These are phyloP conservation scores for Zygosaccharomyces pseudobailii DNA, from an alignment of 1,139 yeast genomes.

Conservation along the genomic window DNA sequence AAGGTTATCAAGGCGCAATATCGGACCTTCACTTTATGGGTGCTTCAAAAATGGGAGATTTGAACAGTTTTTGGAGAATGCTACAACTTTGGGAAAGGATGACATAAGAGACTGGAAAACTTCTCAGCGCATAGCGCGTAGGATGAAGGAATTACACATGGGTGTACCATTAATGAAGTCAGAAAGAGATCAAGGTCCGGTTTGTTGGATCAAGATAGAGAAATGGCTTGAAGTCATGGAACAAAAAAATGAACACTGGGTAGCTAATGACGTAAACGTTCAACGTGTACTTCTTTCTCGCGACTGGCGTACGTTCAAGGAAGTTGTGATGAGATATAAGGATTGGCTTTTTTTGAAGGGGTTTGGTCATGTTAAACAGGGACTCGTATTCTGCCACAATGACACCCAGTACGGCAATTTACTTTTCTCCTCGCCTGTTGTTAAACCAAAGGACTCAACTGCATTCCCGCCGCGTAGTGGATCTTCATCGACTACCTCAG, in stretches of 20 bases:
- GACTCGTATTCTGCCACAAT: slow-evolving; percentile 79
- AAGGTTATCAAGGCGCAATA: slow-evolving; percentile 67
- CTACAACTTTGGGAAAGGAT: slow-evolving; percentile 49
- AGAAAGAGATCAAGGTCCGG: slow-evolving; percentile 56
- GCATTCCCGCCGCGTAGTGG: slow-evolving; percentile 31
- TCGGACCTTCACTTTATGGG: slow-evolving; percentile 87
- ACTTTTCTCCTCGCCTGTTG: slow-evolving; percentile 42
- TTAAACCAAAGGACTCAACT: slow-evolving; percentile 12
- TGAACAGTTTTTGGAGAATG: slow-evolving; percentile 80
- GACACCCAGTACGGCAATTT: slow-evolving; percentile 96
- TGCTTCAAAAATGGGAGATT: slow-evolving; percentile 87
- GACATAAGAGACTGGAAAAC: slow-evolving; percentile 73
- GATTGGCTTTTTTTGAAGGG: slow-evolving; percentile 60
- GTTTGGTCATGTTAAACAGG: slow-evolving; percentile 35
- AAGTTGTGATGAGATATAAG: slow-evolving; percentile 46
- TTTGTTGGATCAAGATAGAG: slow-evolving; percentile 61
- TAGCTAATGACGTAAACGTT: slow-evolving; percentile 31
- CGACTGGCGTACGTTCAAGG: slow-evolving; percentile 47
- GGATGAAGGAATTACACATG: slow-evolving; percentile 91
- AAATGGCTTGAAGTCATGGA: slow-evolving; percentile 69
- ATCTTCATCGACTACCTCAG: slow-evolving; percentile 12
- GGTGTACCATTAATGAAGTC: slow-evolving; percentile 60
- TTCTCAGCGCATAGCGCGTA: slow-evolving; percentile 82
- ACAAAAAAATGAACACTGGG: slow-evolving; percentile 31
- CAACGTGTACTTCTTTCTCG: slow-evolving; percentile 46